Base-by-base conservation (phyloP, 176 grass and related monocot genomes). In the Raddia distichophylla region DNA sequence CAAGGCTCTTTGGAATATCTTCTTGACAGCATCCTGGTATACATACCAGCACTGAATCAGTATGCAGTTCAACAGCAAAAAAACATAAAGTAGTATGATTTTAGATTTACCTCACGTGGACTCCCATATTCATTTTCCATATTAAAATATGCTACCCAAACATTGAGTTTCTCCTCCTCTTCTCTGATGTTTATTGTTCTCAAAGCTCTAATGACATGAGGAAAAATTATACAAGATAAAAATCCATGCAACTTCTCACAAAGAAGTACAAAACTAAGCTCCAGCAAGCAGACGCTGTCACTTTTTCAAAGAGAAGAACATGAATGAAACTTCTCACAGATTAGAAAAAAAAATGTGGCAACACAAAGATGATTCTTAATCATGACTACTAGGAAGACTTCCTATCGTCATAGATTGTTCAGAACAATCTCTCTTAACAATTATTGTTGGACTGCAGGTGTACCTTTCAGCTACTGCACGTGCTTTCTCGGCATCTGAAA, bases 91-190 rank as follows among this genome's bases (percentile, higher is more conserved):
- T 67, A 63, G 33, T 70, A 64, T 53, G 7, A 71, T 47, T 58
- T 47, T 71, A 1, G 78, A 72, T 51, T 92, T 90, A 98, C 96
- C 88, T 98, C 92, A 9, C 88, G 82, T 74, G 96, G 90, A 85
- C 78, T 95, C 61, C 96, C 93, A 11, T 95, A 91, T 86, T 95
- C 88, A 88, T 95, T 95, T 86, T 98, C 95, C 70, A 98, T 76
- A 89, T 99, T 99, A 45, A 93, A 95, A 77, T 93, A 99, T 80
- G 96, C 89, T 8, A 99, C 96, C 96, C 96, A 99, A 77, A 99
- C 86, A 88, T 95, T 95, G 35, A 95, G 88, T 75, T 95, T 99
- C 76, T 99, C 91, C 12, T 87, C 86, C 73, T 99, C 93, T 57
- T 98, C 96, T 86, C 84, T 76, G 37, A 91, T 71, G 59, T 80